Evolutionary conservation across 306 rosid genomes (phyloP).

Genomic region (Glycine latifolia): DNA sequence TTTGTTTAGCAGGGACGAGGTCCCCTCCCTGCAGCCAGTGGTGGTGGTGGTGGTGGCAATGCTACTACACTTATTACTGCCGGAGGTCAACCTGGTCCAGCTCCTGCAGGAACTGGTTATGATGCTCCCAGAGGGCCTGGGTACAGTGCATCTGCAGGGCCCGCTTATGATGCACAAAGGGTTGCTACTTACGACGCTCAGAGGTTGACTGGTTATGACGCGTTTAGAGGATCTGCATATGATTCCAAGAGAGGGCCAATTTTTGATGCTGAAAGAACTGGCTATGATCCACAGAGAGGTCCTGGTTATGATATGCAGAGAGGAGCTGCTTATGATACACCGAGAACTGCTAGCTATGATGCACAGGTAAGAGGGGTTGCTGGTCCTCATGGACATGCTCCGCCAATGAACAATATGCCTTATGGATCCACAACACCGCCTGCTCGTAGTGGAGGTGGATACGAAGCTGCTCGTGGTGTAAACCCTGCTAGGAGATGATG

Average conservation of each 20-base stretch:
- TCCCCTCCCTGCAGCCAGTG: slow-evolving; percentile 50
- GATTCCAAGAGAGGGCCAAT: slow-evolving; percentile 56
- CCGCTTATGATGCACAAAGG: slow-evolving; percentile 66
- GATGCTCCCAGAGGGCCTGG: slow-evolving; percentile 15
- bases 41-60: slow-evolving; percentile 23
- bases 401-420: slow-evolving; percentile 56
- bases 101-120: slow-evolving; percentile 41
- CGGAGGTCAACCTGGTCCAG: slow-evolving; percentile 67
- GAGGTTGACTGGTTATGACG: slow-evolving; percentile 63
- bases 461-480: slow-evolving; percentile 69
- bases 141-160: slow-evolving; percentile 59
- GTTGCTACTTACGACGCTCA: slow-evolving; percentile 60
- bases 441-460: slow-evolving; percentile 59
- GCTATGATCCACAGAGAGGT: slow-evolving; percentile 54
- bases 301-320: slow-evolving; percentile 55
- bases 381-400: slow-evolving; percentile 66
- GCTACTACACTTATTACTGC: slow-evolving; percentile 53
- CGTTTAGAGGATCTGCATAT: slow-evolving; percentile 58
- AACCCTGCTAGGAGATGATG: slow-evolving; percentile 79
- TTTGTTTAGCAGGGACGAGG: slow-evolving; percentile 68
- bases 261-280: slow-evolving; percentile 61
- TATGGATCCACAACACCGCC: slow-evolving; percentile 79
- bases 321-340: slow-evolving; percentile 61
- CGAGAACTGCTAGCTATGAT: slow-evolving; percentile 67
- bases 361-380: slow-evolving; percentile 68